Evolutionary conservation across 257 asterid species (phyloP).

Genomic region (Paulownia fortunei): DNA sequence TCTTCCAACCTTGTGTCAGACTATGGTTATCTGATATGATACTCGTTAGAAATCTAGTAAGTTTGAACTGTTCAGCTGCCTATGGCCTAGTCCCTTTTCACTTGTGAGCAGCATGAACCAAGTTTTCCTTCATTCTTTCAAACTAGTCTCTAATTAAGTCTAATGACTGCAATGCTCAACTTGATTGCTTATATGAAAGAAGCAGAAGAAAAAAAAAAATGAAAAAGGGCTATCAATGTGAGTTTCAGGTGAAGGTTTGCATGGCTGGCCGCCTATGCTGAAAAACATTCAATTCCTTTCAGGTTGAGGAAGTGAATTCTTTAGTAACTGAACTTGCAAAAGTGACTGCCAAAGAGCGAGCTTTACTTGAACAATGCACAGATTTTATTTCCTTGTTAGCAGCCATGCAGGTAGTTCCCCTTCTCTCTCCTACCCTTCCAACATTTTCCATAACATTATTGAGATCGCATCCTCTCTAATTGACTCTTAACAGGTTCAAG

Average conservation of each 20-base stretch:
- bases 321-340: conserved; percentile 67
- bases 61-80: too few relatives aligned
- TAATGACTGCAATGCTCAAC: neutral
- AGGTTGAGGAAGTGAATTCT: conserved; percentile 70
- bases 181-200: neutral
- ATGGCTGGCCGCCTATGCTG: neutral
- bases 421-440: neutral
- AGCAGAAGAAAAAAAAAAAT: neutral
- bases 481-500: conserved; percentile 48
- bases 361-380: conserved; percentile 72
- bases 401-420: conserved; percentile 49
- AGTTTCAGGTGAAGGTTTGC: neutral
- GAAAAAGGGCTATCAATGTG: too few relatives aligned
- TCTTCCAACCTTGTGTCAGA: too few relatives aligned
- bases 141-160: neutral
- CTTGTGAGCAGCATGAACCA: too few relatives aligned
- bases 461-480: neutral
- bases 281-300: conserved; percentile 10
- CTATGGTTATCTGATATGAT: too few relatives aligned
- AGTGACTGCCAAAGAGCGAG: conserved; percentile 67
- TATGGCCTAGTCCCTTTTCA: too few relatives aligned
- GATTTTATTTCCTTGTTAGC: conserved; percentile 59
- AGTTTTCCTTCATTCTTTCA: too few relatives aligned
- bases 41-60: too few relatives aligned
- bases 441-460: neutral